A percentile compares a stretch with the other conserved stretches of the same genome.
Conservation (phyloP, 1,284 basidiomycete species). For the Pterula multifida region DNA sequence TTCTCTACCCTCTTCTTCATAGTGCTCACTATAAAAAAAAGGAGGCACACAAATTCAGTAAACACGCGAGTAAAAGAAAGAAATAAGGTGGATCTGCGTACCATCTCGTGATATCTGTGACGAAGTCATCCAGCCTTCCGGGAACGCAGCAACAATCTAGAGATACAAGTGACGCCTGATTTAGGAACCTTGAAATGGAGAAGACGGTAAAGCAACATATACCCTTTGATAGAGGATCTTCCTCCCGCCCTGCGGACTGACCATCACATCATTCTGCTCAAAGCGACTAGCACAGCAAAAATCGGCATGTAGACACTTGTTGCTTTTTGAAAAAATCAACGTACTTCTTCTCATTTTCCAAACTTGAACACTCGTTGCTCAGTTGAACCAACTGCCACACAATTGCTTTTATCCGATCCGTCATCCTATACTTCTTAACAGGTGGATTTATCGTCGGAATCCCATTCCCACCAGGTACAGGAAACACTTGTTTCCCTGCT, state of each 20-base stretch:
- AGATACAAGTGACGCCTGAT: not conserved
- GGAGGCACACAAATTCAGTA: not conserved
- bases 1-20: slow-evolving; percentile 7
- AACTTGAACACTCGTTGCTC: slow-evolving; percentile 67
- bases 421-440: slow-evolving; percentile 58
- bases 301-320: slow-evolving; percentile 1
- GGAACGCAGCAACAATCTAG: slow-evolving; percentile 67
- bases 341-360: slow-evolving; percentile 80
- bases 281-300: slow-evolving; percentile 30
- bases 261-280: slow-evolving; percentile 53
- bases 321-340: slow-evolving; percentile 19
- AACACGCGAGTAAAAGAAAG: not conserved
- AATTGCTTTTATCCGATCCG: slow-evolving; percentile 61
- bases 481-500: not conserved
- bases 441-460: slow-evolving; percentile 32
- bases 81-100: slow-evolving; percentile 2
- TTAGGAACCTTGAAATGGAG: slow-evolving; percentile 1
- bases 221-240: slow-evolving; percentile 72
- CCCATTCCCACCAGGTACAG: not conserved
- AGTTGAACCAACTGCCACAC: slow-evolving; percentile 71
- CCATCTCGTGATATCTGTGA: slow-evolving; percentile 24
- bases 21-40: slow-evolving; percentile 2
- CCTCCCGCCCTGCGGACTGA: slow-evolving; percentile 67
- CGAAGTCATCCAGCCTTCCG: slow-evolving; percentile 57
- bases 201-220: slow-evolving; percentile 6